Conservation (phyloP, 768 basidiomycete species). For the Suillus americanus region DNA sequence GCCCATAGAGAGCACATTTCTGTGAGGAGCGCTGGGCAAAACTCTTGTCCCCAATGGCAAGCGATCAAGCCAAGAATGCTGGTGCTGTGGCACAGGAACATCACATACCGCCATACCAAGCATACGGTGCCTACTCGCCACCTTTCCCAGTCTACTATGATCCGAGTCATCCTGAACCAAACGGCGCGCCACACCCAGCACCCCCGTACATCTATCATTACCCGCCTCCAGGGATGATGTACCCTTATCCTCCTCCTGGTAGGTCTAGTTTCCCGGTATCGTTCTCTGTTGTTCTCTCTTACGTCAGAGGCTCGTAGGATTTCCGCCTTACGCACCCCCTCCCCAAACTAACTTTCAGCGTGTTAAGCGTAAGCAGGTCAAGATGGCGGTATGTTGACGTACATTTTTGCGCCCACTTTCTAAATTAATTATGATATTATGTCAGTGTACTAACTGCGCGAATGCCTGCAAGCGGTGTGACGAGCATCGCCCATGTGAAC, state of each 20-base stretch:
- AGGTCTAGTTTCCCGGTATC: conserved; percentile 9
- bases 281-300: conserved; percentile 1
- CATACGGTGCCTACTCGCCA: conserved; percentile 30
- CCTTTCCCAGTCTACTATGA: conserved; percentile 35
- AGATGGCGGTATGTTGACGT: conserved; percentile 49
- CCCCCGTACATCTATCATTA: conserved; percentile 39
- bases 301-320: conserved; percentile 26
- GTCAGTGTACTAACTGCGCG: conserved; percentile 57
- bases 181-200: conserved; percentile 22
- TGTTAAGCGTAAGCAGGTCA: conserved; percentile 54
- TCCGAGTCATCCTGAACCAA: conserved; percentile 32
- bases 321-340: conserved; percentile 23
- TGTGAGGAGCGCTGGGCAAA: conserved; percentile 23
- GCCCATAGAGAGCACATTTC: conserved; percentile 29
- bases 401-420: neutral
- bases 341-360: conserved; percentile 25
- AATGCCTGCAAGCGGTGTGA: conserved; percentile 58
- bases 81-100: conserved; percentile 36
- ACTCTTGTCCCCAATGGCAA: conserved; percentile 29
- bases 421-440: conserved; percentile 9
- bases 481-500: conserved; percentile 59
- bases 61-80: conserved; percentile 35
- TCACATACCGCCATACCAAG: conserved; percentile 28
- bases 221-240: conserved; percentile 43
- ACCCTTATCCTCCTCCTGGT: conserved; percentile 42